Percentiles rank a stretch among this genome's conserved stretches.
phyloP scores from a whole-genome alignment of 2,329 filamentous ascomycete species.

The Cladosporium sp. region DNA sequence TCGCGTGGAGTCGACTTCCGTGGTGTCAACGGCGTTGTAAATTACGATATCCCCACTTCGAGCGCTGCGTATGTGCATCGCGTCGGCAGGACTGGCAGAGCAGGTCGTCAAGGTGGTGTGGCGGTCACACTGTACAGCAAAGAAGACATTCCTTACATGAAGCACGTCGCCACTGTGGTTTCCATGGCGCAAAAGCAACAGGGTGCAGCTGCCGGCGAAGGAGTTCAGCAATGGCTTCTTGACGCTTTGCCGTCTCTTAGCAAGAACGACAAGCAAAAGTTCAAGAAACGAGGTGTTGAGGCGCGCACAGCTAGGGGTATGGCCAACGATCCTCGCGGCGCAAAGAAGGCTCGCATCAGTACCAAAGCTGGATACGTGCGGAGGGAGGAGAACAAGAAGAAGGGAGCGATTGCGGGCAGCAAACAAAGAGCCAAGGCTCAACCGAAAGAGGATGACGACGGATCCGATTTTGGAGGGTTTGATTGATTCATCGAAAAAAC shows the following conservation, averaged over 20 bases:
- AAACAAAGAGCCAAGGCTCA: conserved; percentile 28
- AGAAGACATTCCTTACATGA: conserved; percentile 86
- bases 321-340: conserved; percentile 39
- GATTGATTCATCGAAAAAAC: conserved; percentile 24
- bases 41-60: conserved; percentile 94
- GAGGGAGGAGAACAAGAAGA: conserved; percentile 62
- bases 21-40: conserved; percentile 92
- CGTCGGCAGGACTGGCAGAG: conserved; percentile 83
- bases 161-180: conserved; percentile 90
- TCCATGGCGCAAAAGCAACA: conserved; percentile 71
- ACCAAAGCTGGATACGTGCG: conserved; percentile 75
- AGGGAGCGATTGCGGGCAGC: conserved; percentile 34
- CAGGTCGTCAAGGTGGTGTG: conserved; percentile 79
- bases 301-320: conserved; percentile 49
- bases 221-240: conserved; percentile 79
- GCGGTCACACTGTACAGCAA: conserved; percentile 94
- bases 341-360: conserved; percentile 65
- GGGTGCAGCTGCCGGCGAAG: conserved; percentile 36
- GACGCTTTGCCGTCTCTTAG: conserved; percentile 78
- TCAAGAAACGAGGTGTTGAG: conserved; percentile 80
- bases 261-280: conserved; percentile 77
- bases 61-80: conserved; percentile 89
- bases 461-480: conserved; percentile 41
- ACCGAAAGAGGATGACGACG: conserved; percentile 19
- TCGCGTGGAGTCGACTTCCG: conserved; percentile 91